These are phyloP conservation scores for Aphanomyces astaci DNA, from an alignment of 352 stramenopile genomes.

Conservation along the genomic window DNA sequence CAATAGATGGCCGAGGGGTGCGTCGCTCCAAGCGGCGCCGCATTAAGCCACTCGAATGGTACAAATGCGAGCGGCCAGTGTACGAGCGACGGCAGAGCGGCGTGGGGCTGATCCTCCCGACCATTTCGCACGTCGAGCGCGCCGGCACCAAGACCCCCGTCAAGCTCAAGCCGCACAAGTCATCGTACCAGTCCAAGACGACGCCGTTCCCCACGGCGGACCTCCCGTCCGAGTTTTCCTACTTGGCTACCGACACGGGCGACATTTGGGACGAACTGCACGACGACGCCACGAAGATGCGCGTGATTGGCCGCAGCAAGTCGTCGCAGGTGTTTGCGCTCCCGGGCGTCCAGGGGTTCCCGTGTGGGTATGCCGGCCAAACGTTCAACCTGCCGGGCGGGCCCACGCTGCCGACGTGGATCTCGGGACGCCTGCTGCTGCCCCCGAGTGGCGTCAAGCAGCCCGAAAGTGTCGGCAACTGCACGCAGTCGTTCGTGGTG, in stretches of 20 bases:
- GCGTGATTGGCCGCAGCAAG: conserved; percentile 64
- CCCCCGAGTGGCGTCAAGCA: conserved; percentile 93
- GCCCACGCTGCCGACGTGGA: conserved; percentile 71
- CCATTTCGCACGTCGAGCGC: conserved; percentile 61
- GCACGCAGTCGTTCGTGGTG: conserved; percentile 93
- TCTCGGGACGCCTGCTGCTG: conserved; percentile 87
- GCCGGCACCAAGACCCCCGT: conserved; percentile 47
- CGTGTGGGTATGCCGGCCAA: conserved; percentile 66
- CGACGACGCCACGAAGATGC: conserved; percentile 59
- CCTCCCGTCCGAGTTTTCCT: conserved; percentile 41
- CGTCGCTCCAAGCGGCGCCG: conserved; percentile 68
- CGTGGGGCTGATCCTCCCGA: conserved; percentile 74
- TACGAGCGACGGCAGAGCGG: conserved; percentile 75
- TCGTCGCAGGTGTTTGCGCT: conserved; percentile 71
- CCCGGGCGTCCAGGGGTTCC: conserved; percentile 38
- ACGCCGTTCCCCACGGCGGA: conserved; percentile 39
- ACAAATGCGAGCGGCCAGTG: conserved; percentile 82
- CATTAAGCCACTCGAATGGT: conserved; percentile 82
- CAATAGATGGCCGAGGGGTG: conserved; percentile 35
- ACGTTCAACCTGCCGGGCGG: conserved; percentile 79
- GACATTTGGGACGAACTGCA: conserved; percentile 55
- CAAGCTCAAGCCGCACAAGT: conserved; percentile 25
- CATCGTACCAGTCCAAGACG: conserved; percentile 24
- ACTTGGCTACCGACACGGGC: conserved; percentile 62
- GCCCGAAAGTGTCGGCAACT: conserved; percentile 88